phyloP scores from a whole-genome alignment of 495 filamentous ascomycete species.

The Hypoxylon rickii region DNA sequence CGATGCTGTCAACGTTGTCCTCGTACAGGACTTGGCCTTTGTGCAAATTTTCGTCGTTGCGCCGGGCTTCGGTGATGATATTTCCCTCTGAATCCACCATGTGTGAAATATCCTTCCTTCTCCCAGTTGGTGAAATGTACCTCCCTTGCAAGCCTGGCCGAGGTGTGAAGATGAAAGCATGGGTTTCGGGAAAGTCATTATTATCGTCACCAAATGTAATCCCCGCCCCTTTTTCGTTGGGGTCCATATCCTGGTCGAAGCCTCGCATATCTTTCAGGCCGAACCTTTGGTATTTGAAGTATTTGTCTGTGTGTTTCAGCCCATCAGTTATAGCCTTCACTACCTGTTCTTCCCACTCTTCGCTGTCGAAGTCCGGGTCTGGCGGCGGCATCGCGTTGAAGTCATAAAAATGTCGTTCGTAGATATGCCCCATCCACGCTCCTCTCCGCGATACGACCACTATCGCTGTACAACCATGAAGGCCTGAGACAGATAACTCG shows the following conservation, averaged over 20 bases:
- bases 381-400: background rate
- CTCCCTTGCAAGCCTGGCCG: too few relatives aligned
- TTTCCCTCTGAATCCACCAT: background rate
- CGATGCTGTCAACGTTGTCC: too few relatives aligned
- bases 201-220: background rate
- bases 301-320: background rate
- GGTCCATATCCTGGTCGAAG: too few relatives aligned
- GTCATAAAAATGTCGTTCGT: background rate
- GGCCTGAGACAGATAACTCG: background rate
- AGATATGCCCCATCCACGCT: background rate
- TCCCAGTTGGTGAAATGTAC: background rate
- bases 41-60: too few relatives aligned
- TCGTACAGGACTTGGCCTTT: too few relatives aligned
- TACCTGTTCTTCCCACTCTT: background rate
- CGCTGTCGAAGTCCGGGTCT: background rate
- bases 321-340: background rate
- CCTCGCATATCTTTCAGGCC: background rate
- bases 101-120: background rate
- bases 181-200: background rate
- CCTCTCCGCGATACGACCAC: background rate
- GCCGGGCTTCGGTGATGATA: too few relatives aligned
- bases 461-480: background rate
- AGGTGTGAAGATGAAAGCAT: background rate
- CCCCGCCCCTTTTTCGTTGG: background rate
- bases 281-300: background rate